Evolutionary conservation across 2,329 filamentous ascomycete genomes (phyloP).

Genomic region (Cordyceps javanica): DNA sequence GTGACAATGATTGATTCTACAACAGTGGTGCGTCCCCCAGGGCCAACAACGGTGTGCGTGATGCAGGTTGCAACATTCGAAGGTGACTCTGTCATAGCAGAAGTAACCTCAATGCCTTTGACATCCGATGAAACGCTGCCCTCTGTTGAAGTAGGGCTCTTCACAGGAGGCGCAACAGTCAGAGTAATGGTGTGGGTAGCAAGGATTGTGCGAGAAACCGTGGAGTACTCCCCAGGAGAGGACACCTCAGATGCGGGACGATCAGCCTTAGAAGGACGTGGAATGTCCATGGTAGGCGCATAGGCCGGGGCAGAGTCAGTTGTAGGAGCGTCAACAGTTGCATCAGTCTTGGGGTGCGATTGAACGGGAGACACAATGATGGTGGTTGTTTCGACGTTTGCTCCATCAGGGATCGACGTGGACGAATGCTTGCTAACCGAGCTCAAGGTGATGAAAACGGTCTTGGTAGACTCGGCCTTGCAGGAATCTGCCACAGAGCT

Average conservation of each 20-base stretch:
- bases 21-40: slow-evolving; percentile 28
- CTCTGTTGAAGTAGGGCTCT: background rate
- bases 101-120: background rate
- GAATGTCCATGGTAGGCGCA: background rate
- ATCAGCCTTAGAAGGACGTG: background rate
- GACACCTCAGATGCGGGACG: slow-evolving; percentile 3
- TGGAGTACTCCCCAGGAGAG: slow-evolving; percentile 1
- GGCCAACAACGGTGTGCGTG: slow-evolving; percentile 25
- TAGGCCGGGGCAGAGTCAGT: background rate
- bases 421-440: slow-evolving; percentile 22
- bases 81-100: background rate
- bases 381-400: slow-evolving; percentile 25
- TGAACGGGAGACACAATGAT: slow-evolving; percentile 16
- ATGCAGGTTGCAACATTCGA: slow-evolving; percentile 18
- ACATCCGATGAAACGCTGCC: background rate
- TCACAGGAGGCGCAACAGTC: background rate
- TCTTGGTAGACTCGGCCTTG: slow-evolving; percentile 29
- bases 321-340: background rate
- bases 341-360: slow-evolving; percentile 3
- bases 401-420: background rate
- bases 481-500: slow-evolving; percentile 17
- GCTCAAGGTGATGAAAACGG: slow-evolving; percentile 43
- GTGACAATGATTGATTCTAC: slow-evolving; percentile 29
- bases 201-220: slow-evolving; percentile 12
- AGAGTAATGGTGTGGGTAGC: slow-evolving; percentile 20